Conservation (phyloP, 805 yeast genomes). For the Teunomyces stri region DNA sequence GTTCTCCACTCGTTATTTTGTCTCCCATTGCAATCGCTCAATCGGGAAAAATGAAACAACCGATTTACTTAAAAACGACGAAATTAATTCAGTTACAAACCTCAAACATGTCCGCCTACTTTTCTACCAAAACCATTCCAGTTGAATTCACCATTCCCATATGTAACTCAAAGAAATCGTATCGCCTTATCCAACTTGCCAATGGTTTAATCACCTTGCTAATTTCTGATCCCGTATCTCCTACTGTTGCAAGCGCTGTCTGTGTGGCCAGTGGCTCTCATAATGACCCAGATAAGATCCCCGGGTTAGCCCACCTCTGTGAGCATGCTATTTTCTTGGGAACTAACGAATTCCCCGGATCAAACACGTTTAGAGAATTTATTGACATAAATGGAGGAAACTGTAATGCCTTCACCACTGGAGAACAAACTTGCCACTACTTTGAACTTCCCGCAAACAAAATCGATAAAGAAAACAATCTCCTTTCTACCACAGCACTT, state of each 20-base stretch:
- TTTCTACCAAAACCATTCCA: conserved; percentile 8
- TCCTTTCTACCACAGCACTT: conserved; percentile 46
- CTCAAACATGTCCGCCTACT: conserved; percentile 1
- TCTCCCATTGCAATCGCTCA: not conserved
- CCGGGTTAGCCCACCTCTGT: conserved; percentile 88
- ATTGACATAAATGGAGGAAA: conserved; percentile 52
- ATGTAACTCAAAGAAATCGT: conserved; percentile 35
- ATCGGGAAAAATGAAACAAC: not conserved
- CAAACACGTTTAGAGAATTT: conserved; percentile 43
- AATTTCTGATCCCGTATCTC: conserved; percentile 72
- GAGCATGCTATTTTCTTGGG: conserved; percentile 65
- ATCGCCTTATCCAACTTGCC: conserved; percentile 49
- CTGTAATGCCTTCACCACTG: conserved; percentile 67
- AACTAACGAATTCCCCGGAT: conserved; percentile 51
- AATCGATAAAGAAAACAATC: conserved; percentile 19
- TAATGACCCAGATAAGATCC: conserved; percentile 65
- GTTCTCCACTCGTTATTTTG: not conserved
- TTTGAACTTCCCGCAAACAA: conserved; percentile 56
- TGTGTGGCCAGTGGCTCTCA: conserved; percentile 80
- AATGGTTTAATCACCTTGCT: conserved; percentile 70
- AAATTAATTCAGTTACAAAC: not conserved
- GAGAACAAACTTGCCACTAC: conserved; percentile 62
- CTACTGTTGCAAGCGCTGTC: conserved; percentile 64
- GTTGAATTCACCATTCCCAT: conserved; percentile 29
- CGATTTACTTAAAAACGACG: not conserved